Evolutionary conservation across 1,139 yeast genomes (phyloP), one percentile per base, ranked within the genome.

Genomic region (Candida neerlandica): DNA sequence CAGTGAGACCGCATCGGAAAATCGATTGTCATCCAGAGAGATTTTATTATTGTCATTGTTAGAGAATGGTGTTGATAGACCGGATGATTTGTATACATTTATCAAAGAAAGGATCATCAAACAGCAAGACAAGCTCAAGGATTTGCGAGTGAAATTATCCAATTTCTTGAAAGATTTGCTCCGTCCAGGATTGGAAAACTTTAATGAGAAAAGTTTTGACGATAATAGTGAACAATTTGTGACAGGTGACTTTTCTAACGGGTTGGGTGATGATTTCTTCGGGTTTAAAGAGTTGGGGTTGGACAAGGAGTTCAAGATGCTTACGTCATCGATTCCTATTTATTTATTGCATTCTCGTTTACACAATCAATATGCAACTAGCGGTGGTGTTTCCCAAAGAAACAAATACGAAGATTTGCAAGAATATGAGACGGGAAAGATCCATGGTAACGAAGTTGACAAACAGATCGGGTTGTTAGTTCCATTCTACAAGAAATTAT

Each of bases 251-350:
- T 95, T 94, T 64, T 86, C 97, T 1, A 87, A 83, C 60, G 97
- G 91, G 55, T 73, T 94, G 45, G 99, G 99, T 12, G 96, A 88
- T 58, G 99, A 95, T 69, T 94, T 92, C 77, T 95, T 95, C 71
- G 99, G 99, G 0, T 95, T 95, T 73, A 87, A 82, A 61, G 98
- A 92, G 58, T 75, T 95, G 44, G 99, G 99, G 0, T 74, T 95
- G 55, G 99, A 94, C 61, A 89, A 86, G 61, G 99, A 95, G 65
- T 86, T 89, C 65, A 92, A 95, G n/a, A 73, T 92, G 65, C 71
- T 92, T 49, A 86, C 94, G 30, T 80, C 91, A 4, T 82, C 96
- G 0, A 91, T 95, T 34, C 99, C 99, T 1, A 75, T 95, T 44
- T 96, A 94, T 65, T 72, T 95, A 48, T 72, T 95, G 41, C 97